phyloP scores from a whole-genome alignment of 805 yeast species.

The Ogataea allantospora region DNA sequence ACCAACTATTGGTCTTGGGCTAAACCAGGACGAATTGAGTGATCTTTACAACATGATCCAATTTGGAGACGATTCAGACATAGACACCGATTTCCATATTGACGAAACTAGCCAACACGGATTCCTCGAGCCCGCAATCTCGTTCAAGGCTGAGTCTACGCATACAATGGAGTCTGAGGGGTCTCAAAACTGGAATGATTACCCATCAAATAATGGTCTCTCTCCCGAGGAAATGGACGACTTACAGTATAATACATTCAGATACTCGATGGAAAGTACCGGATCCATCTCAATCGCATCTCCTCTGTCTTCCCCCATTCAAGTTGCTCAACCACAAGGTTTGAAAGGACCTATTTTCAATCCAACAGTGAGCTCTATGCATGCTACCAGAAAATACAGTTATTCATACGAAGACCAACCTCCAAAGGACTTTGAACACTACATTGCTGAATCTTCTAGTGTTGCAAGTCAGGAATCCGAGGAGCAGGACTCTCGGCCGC shows the following conservation, averaged over 20 bases:
- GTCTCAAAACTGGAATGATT: slow-evolving; percentile 3
- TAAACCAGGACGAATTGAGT: slow-evolving; percentile 20
- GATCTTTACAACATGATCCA: slow-evolving; percentile 33
- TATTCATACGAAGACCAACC: slow-evolving; percentile 31
- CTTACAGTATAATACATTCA: background rate
- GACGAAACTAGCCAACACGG: slow-evolving; percentile 4
- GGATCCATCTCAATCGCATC: background rate
- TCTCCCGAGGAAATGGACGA: background rate
- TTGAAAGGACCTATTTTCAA: slow-evolving; percentile 57
- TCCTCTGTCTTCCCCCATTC: background rate
- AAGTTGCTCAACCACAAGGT: slow-evolving; percentile 45
- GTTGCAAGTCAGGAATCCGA: slow-evolving; percentile 5
- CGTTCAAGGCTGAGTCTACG: slow-evolving; percentile 2
- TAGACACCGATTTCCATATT: slow-evolving; percentile 28
- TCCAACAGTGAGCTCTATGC: slow-evolving; percentile 21
- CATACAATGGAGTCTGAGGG: slow-evolving; percentile 3
- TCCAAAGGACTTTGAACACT: slow-evolving; percentile 23
- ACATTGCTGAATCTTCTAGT: slow-evolving; percentile 15
- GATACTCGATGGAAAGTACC: slow-evolving; percentile 6
- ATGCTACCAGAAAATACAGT: slow-evolving; percentile 19
- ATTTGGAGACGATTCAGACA: slow-evolving; percentile 27
- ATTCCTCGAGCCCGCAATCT: slow-evolving; percentile 4
- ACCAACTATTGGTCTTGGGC: slow-evolving; percentile 7
- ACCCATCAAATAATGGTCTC: background rate
- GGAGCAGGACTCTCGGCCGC: background rate